Evolutionary conservation across 2,329 filamentous ascomycete species (phyloP), one percentile per base, ranked within the genome.

Genomic region (Clarireedia sp.): DNA sequence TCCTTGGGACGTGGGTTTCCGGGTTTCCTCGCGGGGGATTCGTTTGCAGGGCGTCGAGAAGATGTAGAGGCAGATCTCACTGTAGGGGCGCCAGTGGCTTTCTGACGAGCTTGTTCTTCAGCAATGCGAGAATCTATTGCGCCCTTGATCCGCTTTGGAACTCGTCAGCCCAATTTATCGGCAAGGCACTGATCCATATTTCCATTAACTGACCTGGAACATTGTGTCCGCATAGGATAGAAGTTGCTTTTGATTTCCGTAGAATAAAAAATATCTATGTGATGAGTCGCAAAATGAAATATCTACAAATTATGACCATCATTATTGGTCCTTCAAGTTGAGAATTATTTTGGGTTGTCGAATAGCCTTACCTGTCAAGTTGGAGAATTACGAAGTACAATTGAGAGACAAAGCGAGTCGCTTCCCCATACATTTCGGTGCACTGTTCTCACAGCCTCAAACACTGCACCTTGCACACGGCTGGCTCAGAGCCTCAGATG

Each of bases 51-150:
- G 16, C 61, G 44, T 38, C 62, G 59, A 58, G 60, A 60, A 8
- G 64, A 59, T 41, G 63, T 61, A 40, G 73, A 75, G 47, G 72
- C 70, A 48, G 75, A 79, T 59, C 67, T 73, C 7, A 76, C 73
- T 44, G 59, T 21, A 14, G 63, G 56, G 52, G 74, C 69, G 61
- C 69, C 70, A 59, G 74, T 68, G 54, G 78, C 62, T 62, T 70
- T 66, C 64, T 78, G 67, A 57, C 89, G 86, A 56, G 89, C 87
- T 72, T 95, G 89, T 73, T 96, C 91, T 74, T 96, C 90, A 66
- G 90, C 88, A 66, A 96, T 94, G 66, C 86, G 86, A 65, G 85
- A 84, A 70, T 95, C 89, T 70, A 95, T 90, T 57, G 87, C 87
- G 66, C 86, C 88, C 74, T 89, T 88, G 64, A 95, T 77, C 76